Conservation (phyloP, 1,284 basidiomycete genomes). For the Marasmius tenuissimus region DNA sequence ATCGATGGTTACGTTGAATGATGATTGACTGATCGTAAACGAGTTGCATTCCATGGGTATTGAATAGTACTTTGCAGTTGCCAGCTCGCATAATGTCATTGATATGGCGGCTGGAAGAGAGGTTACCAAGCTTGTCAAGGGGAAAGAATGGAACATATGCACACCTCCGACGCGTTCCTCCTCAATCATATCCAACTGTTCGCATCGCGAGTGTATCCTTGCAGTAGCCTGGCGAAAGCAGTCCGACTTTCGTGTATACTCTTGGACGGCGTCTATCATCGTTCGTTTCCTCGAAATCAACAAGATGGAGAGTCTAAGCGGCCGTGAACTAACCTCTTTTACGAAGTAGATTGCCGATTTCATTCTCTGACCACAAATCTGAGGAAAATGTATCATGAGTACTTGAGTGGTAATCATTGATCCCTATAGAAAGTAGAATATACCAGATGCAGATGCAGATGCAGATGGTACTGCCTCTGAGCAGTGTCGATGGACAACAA, state of each 20-base stretch:
- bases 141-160: slow-evolving; percentile 20
- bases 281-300: not conserved
- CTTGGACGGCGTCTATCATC: slow-evolving; percentile 28
- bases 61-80: slow-evolving; percentile 64
- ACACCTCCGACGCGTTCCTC: slow-evolving; percentile 55
- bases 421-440: not conserved
- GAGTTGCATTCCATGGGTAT: slow-evolving; percentile 64
- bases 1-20: slow-evolving; percentile 8
- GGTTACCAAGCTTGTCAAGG: slow-evolving; percentile 16
- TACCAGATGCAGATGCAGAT: not conserved
- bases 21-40: slow-evolving; percentile 29
- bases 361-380: not conserved
- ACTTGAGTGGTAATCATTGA: not conserved
- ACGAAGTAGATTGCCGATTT: not conserved
- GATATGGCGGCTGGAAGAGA: slow-evolving; percentile 58
- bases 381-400: not conserved
- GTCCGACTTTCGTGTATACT: slow-evolving; percentile 49
- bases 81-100: slow-evolving; percentile 75
- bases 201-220: slow-evolving; percentile 48
- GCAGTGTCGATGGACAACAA: no score
- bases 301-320: not conserved
- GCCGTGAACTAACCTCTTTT: not conserved
- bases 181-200: slow-evolving; percentile 59
- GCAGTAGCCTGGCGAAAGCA: slow-evolving; percentile 60
- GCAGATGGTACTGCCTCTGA: not conserved